Evolutionary conservation across 306 rosid genomes (phyloP), one percentile per base, ranked within the genome.

Genomic region (Hippophae gyantsensis): DNA sequence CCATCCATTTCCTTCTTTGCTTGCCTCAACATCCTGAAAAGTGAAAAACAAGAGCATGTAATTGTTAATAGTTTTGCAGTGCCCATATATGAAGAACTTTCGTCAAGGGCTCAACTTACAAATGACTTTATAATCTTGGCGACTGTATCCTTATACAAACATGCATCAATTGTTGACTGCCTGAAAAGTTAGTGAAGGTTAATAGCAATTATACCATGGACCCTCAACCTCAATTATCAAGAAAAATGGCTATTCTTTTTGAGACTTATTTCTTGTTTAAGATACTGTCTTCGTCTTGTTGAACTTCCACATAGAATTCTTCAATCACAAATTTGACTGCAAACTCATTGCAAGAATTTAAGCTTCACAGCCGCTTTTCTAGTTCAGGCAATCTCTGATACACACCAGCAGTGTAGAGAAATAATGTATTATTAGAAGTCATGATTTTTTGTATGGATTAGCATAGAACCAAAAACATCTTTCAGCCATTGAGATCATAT

Each of bases 1-100:
- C 96, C 95, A 87, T 52, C 74, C 83, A 76, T 87, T 92, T 76
- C 84, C 89, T 63, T 92, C 96, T 62, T 78, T 84, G 54, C 57
- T 73, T 48, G 83, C 80, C 74, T 83, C 95, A 48, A 60, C 75
- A 78, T 78, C 98, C 98, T 87, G 79, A 51, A 76, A 47, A 13
- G 18, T 18, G 23, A 18, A 18, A 18, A 18, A 18, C 11, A 38
- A 12, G 42, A 6, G 43, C 12, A 10, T 61, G 14, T 3, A 32
- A 45, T 25, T 26, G 72, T 57, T 23, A 7, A 57, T 61, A 60
- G 3, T 12, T 7, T n/a, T 6, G 58, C 59, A 10, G 0, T 46
- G 43, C 10, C 53, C 54, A 69, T 43, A 56, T 63, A 7, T 44
- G 13, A 52, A 46, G 58, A 53, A 7, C 25, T 62, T 46, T 68